Percentiles rank a stretch among this genome's conserved stretches.
These are phyloP conservation scores for Microcera coccophila DNA, from an alignment of 2,329 filamentous ascomycete genomes.

Conservation along the genomic window DNA sequence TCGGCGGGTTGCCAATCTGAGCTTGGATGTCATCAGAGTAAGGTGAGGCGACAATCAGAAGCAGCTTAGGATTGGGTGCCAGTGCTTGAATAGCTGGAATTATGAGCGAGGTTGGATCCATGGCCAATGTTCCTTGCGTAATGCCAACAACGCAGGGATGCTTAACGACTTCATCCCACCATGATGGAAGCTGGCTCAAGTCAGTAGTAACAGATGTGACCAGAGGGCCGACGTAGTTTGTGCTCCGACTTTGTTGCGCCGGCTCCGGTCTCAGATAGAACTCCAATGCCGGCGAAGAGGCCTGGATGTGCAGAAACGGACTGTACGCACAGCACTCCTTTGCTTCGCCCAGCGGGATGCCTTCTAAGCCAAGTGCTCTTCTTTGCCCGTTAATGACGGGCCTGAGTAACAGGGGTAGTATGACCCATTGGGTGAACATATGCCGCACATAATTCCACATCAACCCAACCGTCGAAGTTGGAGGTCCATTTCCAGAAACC, in stretches of 20 bases:
- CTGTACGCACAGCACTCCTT: conserved; percentile 35
- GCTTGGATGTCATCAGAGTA: conserved; percentile 25
- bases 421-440: conserved; percentile 25
- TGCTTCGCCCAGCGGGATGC: conserved; percentile 29
- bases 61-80: conserved; percentile 20
- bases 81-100: conserved; percentile 36
- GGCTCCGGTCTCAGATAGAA: conserved; percentile 28
- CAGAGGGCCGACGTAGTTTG: conserved; percentile 34
- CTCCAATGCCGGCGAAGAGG: conserved; percentile 33
- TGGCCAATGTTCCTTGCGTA: conserved; percentile 37
- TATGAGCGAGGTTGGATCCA: conserved; percentile 35
- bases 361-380: conserved; percentile 23
- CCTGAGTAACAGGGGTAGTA: conserved; percentile 26
- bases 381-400: conserved; percentile 32
- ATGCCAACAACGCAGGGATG: conserved; percentile 32
- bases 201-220: conserved; percentile 21
- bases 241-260: conserved; percentile 13
- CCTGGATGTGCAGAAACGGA: conserved; percentile 37
- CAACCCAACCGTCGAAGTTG: conserved; percentile 23
- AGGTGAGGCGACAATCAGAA: conserved; percentile 34
- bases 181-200: conserved; percentile 24
- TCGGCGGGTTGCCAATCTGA: conserved; percentile 17
- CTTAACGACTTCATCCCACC: conserved; percentile 30
- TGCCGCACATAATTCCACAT: conserved; percentile 28
- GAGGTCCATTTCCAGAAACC: conserved; percentile 31